phyloP scores from a whole-genome alignment of 163 green algal genomes.

The Trebouxia gelatinosa region DNA sequence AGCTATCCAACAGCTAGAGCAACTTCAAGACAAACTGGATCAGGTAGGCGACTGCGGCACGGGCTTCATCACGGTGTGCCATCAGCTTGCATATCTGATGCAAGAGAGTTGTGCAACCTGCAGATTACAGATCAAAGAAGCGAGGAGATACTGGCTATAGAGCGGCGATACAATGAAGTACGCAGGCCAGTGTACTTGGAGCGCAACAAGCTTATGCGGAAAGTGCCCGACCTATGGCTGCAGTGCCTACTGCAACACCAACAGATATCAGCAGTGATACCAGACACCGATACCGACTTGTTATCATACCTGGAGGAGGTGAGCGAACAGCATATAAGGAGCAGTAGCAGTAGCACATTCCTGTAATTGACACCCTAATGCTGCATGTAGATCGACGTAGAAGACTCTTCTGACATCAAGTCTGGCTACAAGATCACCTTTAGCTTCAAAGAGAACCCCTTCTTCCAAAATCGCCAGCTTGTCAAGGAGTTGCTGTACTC shows the following conservation, averaged over 20 bases:
- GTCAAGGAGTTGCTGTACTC: slow-evolving; percentile 44
- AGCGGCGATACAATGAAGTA: slow-evolving; percentile 72
- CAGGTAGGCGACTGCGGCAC: too few relatives aligned
- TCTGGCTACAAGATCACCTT: slow-evolving; percentile 65
- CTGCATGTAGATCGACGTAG: slow-evolving; percentile 51
- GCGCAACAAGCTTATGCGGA: slow-evolving; percentile 51
- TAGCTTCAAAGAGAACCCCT: slow-evolving; percentile 63
- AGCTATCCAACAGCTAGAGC: too few relatives aligned
- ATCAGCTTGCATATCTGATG: too few relatives aligned
- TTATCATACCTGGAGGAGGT: slow-evolving; percentile 14
- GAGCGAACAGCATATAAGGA: too few relatives aligned
- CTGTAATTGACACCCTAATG: too few relatives aligned
- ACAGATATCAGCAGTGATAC: neutral
- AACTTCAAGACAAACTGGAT: too few relatives aligned
- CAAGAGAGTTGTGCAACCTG: neutral
- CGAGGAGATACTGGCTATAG: slow-evolving; percentile 67
- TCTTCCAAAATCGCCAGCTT: slow-evolving; percentile 59
- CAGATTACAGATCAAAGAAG: slow-evolving; percentile 70
- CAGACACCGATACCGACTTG: slow-evolving; percentile 7
- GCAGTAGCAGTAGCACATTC: too few relatives aligned
- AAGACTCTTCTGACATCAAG: slow-evolving; percentile 74
- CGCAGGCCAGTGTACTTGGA: slow-evolving; percentile 59
- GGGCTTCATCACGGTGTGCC: too few relatives aligned
- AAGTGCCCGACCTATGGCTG: slow-evolving; percentile 67
- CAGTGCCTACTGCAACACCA: slow-evolving; percentile 25